Evolutionary conservation across 148 eudicot species (phyloP).

Genomic region (Arctostaphylos glauca): DNA sequence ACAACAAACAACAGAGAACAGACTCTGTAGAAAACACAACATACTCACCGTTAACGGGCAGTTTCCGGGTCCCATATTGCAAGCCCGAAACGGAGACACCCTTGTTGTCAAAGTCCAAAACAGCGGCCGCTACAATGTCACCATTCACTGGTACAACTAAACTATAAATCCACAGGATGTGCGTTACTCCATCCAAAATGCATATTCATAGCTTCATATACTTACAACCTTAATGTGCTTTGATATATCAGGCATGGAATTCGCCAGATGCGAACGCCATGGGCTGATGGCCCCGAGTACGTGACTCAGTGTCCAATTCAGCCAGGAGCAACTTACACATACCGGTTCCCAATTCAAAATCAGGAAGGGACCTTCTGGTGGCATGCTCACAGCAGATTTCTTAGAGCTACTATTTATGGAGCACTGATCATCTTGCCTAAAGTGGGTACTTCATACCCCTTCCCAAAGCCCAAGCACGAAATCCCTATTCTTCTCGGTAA

Average conservation of each 20-base stretch:
- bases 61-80: constrained; percentile 75
- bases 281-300: constrained; percentile 84
- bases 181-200: neutral
- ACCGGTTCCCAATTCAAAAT: constrained; percentile 53
- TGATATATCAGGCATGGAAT: constrained; percentile 55
- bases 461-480: constrained; percentile 56
- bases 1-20: constrained; percentile 49
- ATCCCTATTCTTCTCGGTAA: constrained; percentile 65
- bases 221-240: neutral
- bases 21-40: constrained; percentile 57
- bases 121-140: constrained; percentile 58
- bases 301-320: constrained; percentile 76
- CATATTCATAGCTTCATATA: neutral
- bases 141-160: constrained; percentile 70
- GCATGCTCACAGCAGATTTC: constrained; percentile 81
- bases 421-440: constrained; percentile 64
- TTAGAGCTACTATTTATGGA: constrained; percentile 71
- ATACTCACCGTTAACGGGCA: constrained; percentile 81
- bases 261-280: constrained; percentile 62
- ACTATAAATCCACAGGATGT: neutral
- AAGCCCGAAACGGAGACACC: constrained; percentile 64
- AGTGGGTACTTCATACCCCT: constrained; percentile 53
- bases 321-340: constrained; percentile 69
- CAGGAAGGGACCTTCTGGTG: constrained; percentile 86
- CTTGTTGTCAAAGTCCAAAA: constrained; percentile 62